These are phyloP conservation scores for Cystobasidiopsis lactophilus DNA, from an alignment of 768 basidiomycete species.

Conservation along the genomic window DNA sequence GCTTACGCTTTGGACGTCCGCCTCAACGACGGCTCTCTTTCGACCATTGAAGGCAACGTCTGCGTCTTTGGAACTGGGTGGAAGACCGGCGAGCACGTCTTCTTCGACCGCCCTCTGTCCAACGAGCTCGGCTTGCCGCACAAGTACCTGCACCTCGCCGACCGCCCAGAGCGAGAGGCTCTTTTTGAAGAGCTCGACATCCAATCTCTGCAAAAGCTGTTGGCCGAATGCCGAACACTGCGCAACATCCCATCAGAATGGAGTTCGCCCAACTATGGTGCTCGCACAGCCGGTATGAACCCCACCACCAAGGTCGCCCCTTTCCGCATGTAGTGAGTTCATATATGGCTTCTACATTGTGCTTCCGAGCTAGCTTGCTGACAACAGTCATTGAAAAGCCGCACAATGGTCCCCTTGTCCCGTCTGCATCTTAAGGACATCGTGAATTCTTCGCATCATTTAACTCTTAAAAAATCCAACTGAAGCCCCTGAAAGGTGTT, in stretches of 20 bases:
- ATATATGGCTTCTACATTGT: too few relatives aligned
- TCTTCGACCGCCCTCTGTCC: slow-evolving; percentile 3
- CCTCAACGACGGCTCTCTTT: too few relatives aligned
- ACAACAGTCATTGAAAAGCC: too few relatives aligned
- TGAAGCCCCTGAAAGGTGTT: neutral
- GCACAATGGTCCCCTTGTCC: slow-evolving; percentile 1
- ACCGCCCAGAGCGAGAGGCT: slow-evolving; percentile 1
- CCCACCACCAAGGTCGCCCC: neutral
- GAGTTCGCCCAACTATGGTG: neutral
- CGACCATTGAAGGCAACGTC: neutral
- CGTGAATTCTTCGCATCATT: too few relatives aligned
- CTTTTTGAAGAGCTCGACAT: neutral
- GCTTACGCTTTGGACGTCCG: neutral
- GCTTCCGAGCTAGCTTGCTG: too few relatives aligned
- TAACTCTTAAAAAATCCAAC: too few relatives aligned
- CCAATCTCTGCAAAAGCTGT: neutral
- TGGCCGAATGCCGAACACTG: neutral
- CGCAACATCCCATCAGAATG: neutral
- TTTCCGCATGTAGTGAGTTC: slow-evolving; percentile 1
- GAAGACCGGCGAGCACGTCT: slow-evolving; percentile 10
- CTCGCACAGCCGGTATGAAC: neutral
- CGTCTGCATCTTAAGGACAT: slow-evolving; percentile 1
- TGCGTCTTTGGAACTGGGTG: slow-evolving; percentile 12
- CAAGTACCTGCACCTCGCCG: neutral
- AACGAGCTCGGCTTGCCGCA: slow-evolving; percentile 4